These are phyloP conservation scores for Globisporangium solare DNA, from an alignment of 352 stramenopile species.

Conservation along the genomic window DNA sequence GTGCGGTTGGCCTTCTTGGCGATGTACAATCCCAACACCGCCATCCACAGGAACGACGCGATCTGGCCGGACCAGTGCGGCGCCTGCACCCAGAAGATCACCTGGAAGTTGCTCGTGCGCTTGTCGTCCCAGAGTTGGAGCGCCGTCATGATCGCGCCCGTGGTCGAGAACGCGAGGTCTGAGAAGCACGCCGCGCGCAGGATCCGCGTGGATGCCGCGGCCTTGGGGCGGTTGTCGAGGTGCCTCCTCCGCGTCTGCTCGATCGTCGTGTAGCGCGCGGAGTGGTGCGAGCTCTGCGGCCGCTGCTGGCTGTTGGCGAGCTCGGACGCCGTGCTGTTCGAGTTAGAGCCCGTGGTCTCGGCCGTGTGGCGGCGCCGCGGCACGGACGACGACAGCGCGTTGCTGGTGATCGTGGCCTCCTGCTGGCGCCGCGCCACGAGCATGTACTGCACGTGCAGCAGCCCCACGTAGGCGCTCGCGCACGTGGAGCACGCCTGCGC, in stretches of 20 bases:
- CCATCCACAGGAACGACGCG: constrained; percentile 78
- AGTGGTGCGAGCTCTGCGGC: constrained; percentile 8
- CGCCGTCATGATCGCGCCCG: constrained; percentile 47
- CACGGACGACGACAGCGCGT: not conserved
- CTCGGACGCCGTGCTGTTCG: constrained; percentile 26
- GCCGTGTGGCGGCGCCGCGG: constrained; percentile 7
- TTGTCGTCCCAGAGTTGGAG: constrained; percentile 38
- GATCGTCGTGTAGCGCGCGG: constrained; percentile 13
- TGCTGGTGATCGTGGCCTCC: not conserved
- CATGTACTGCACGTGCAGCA: constrained; percentile 31
- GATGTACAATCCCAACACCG: constrained; percentile 72
- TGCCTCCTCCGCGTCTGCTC: constrained; percentile 25
- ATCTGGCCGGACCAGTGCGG: constrained; percentile 78
- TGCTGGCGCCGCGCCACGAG: constrained; percentile 6
- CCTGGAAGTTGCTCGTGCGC: constrained; percentile 35
- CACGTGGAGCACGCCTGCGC: constrained; percentile 65
- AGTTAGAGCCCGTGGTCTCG: constrained; percentile 19
- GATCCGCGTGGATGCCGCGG: constrained; percentile 59
- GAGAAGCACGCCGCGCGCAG: constrained; percentile 66
- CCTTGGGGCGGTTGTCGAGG: constrained; percentile 26
- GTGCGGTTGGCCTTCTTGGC: constrained; percentile 43
- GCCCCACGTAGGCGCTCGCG: constrained; percentile 62
- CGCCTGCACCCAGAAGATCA: constrained; percentile 64
- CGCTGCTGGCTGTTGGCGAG: constrained; percentile 19
- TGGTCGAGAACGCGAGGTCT: constrained; percentile 67